phyloP scores from a whole-genome alignment of 1,284 basidiomycete species.

The Irpex rosettiformis region DNA sequence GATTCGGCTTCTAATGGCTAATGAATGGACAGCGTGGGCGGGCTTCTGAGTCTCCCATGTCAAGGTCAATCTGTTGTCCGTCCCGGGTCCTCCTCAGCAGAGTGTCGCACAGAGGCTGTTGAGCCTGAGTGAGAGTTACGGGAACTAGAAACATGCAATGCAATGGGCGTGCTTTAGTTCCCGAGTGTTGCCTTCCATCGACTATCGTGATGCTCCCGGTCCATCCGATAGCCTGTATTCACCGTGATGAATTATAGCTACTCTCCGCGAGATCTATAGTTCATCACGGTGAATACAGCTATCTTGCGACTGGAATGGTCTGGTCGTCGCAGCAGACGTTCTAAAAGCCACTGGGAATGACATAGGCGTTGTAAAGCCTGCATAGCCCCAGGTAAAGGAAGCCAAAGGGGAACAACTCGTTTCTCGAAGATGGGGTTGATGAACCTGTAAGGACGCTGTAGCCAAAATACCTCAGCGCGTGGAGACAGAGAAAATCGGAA shows the following conservation, averaged over 20 bases:
- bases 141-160: not conserved
- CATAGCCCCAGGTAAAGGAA: conserved; percentile 3
- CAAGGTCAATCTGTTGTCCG: not conserved
- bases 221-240: not conserved
- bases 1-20: not conserved
- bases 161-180: not conserved
- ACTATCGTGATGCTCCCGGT: not conserved
- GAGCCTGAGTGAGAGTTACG: not conserved
- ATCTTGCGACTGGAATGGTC: not conserved
- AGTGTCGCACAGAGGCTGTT: not conserved
- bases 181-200: too few relatives aligned
- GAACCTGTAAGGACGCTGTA: not conserved
- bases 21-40: not conserved
- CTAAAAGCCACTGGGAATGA: not conserved
- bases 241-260: not conserved
- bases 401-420: not conserved
- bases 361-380: not conserved
- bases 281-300: not conserved
- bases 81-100: not conserved
- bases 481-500: not conserved
- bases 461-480: conserved; percentile 3
- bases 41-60: not conserved
- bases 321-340: not conserved
- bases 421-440: not conserved
- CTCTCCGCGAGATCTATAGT: not conserved